Conservation (phyloP, 2,329 filamentous ascomycete genomes). For the Pleomassaria siparia region DNA sequence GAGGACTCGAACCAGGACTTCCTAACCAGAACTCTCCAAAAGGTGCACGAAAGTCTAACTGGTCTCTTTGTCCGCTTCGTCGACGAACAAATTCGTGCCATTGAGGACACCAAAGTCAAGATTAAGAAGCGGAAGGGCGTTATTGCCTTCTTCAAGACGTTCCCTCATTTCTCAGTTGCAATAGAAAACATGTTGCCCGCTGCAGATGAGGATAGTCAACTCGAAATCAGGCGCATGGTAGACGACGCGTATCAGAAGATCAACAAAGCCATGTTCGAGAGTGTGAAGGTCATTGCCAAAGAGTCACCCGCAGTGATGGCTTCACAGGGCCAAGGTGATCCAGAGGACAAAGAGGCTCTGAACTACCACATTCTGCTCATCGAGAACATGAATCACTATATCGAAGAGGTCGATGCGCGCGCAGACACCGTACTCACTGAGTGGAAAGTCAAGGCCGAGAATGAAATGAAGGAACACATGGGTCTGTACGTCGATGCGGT, state of each 20-base stretch:
- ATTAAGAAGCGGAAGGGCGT: conserved; percentile 98
- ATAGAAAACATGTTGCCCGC: conserved; percentile 78
- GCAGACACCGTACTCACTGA: conserved; percentile 75
- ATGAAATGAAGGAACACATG: conserved; percentile 85
- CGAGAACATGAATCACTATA: conserved; percentile 98
- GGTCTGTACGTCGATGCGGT: conserved; percentile 83
- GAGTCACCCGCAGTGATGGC: conserved; percentile 60
- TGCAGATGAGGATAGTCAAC: conserved; percentile 55
- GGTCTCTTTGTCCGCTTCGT: conserved; percentile 83
- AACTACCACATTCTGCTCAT: conserved; percentile 98
- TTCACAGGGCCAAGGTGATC: conserved; percentile 57
- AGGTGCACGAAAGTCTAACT: conserved; percentile 73
- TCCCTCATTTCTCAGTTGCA: conserved; percentile 80
- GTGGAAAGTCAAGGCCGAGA: conserved; percentile 76
- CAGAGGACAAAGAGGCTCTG: conserved; percentile 92
- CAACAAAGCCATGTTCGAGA: conserved; percentile 95
- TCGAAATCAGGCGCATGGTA: conserved; percentile 73
- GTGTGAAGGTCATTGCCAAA: conserved; percentile 89
- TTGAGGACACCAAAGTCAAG: conserved; percentile 98
- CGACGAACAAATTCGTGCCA: conserved; percentile 90
- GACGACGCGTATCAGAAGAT: conserved; percentile 87
- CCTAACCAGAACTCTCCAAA: conserved; percentile 75
- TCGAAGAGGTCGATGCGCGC: conserved; percentile 82
- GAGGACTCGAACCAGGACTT: conserved; percentile 94
- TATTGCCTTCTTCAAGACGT: conserved; percentile 91